Base-by-base conservation (phyloP, 441 rosid species). In the Raphanus hybrid region DNA sequence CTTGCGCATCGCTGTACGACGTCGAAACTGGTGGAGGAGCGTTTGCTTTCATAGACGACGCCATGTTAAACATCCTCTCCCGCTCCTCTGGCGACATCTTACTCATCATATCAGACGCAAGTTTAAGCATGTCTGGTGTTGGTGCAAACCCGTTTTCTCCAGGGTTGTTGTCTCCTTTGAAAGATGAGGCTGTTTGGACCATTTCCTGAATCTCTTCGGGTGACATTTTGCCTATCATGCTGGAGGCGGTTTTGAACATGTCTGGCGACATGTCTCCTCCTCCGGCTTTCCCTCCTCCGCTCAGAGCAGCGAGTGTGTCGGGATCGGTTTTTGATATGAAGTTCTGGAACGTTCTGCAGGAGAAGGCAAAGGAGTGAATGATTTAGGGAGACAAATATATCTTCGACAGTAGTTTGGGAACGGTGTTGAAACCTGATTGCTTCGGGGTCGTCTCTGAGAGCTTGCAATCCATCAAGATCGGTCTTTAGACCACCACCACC, bases 131-230 rank as follows among this genome's bases (percentile, higher is more conserved):
- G 79, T 87, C 92, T 14, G 91, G 89, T 7, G 89, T 81, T 27
- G 90, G 85, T 59, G 83, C 64, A 66, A 84, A 87, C 80, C 84
- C 69, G 27, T 83, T 83, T 82, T 63, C 83, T 7, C 75, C 78
- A 63, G 89, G 87, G 78, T 81, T 87, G 79, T 80, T 87, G 71
- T 74, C 90, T 54, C 89, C 92, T 32, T 87, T 85, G 76, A 88
- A 90, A 3, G 98, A 89, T 10, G 98, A 90, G 23, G 99, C 97
- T 84, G 90, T 16, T 71, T 89, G 88, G 76, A 90, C 84, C 95
- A 93, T 89, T 70, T 80, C 93, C 60, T 93, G 89, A 69, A 96
- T 94, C 81, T 93, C 98, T 66, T 91, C 94, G 6, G 94, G 90
- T 11, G 98, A 82, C 97, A 96, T 92, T 81, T 90, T 93, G 78